These are phyloP conservation scores for Brasilioporus rufonigricans DNA, from an alignment of 768 basidiomycete genomes.

Conservation along the genomic window DNA sequence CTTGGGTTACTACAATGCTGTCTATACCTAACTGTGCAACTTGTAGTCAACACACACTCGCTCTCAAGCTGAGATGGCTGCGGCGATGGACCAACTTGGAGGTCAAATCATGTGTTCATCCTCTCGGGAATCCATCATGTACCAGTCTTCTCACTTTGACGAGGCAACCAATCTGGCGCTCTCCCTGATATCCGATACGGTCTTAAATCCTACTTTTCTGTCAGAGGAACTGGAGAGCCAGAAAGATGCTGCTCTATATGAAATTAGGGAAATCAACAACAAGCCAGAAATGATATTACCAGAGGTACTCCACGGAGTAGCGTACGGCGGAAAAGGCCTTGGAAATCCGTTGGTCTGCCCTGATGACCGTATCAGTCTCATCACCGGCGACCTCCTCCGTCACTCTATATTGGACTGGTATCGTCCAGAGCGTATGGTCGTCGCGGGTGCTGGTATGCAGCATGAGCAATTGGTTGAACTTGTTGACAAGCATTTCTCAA, in stretches of 20 bases:
- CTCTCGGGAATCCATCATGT: conserved; percentile 93
- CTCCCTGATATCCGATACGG: conserved; percentile 89
- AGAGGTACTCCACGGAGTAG: conserved; percentile 84
- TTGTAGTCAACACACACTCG: conserved; percentile 70
- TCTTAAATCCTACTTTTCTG: conserved; percentile 72
- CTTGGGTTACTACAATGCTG: background rate
- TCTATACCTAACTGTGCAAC: conserved; percentile 3
- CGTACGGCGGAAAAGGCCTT: conserved; percentile 71
- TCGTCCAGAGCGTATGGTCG: conserved; percentile 89
- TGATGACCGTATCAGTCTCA: conserved; percentile 69
- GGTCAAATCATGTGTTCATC: conserved; percentile 92
- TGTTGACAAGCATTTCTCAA: conserved; percentile 80
- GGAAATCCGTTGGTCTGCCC: conserved; percentile 93
- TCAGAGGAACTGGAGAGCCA: conserved; percentile 80
- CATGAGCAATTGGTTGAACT: conserved; percentile 89
- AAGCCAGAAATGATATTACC: conserved; percentile 95
- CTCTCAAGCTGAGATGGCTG: conserved; percentile 74
- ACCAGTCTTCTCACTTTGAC: conserved; percentile 94
- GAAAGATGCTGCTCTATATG: conserved; percentile 85
- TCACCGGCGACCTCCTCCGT: conserved; percentile 61
- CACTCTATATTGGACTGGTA: conserved; percentile 80
- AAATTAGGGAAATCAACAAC: conserved; percentile 79
- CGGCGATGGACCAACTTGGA: conserved; percentile 78
- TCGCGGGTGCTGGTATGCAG: conserved; percentile 90
- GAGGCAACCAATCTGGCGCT: conserved; percentile 77